Evolutionary conservation across 2,329 filamentous ascomycete species (phyloP).

Genomic region (Penicillium sp.): DNA sequence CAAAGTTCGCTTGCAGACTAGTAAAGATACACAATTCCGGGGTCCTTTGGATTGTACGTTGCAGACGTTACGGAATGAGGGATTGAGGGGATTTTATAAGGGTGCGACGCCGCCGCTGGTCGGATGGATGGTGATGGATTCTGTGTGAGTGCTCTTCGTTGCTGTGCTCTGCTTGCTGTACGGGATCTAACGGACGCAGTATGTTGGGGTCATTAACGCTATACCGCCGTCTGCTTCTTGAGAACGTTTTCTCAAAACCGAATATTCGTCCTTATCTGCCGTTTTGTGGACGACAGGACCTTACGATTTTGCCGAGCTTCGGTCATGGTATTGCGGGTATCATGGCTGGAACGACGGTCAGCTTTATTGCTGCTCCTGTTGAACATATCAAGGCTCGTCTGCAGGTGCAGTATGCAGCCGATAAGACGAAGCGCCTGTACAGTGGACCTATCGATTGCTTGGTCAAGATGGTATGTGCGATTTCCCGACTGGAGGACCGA

Average conservation of each 20-base stretch:
- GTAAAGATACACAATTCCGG: slow-evolving; percentile 71
- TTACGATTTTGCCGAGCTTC: slow-evolving; percentile 65
- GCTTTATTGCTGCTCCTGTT: slow-evolving; percentile 87
- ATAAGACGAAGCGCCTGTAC: slow-evolving; percentile 77
- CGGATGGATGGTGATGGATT: slow-evolving; percentile 99
- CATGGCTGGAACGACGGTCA: slow-evolving; percentile 84
- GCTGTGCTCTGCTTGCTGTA: neutral
- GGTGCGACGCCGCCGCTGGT: slow-evolving; percentile 87
- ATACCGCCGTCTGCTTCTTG: slow-evolving; percentile 80
- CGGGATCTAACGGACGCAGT: slow-evolving; percentile 25
- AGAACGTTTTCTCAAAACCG: slow-evolving; percentile 70
- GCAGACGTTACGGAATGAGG: slow-evolving; percentile 84
- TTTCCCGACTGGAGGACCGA: neutral
- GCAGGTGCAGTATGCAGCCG: slow-evolving; percentile 87
- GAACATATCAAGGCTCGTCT: slow-evolving; percentile 94
- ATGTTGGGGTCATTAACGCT: slow-evolving; percentile 92
- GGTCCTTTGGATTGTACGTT: slow-evolving; percentile 84
- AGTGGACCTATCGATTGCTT: slow-evolving; percentile 83
- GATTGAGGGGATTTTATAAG: slow-evolving; percentile 85
- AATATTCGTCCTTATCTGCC: slow-evolving; percentile 39
- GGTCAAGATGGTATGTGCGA: slow-evolving; percentile 56
- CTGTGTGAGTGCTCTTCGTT: slow-evolving; percentile 46
- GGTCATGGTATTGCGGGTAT: slow-evolving; percentile 89
- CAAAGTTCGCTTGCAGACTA: slow-evolving; percentile 94
- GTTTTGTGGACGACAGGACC: slow-evolving; percentile 38